Conservation (phyloP, 1,284 basidiomycete species). For the Vanrija pseudolonga region DNA sequence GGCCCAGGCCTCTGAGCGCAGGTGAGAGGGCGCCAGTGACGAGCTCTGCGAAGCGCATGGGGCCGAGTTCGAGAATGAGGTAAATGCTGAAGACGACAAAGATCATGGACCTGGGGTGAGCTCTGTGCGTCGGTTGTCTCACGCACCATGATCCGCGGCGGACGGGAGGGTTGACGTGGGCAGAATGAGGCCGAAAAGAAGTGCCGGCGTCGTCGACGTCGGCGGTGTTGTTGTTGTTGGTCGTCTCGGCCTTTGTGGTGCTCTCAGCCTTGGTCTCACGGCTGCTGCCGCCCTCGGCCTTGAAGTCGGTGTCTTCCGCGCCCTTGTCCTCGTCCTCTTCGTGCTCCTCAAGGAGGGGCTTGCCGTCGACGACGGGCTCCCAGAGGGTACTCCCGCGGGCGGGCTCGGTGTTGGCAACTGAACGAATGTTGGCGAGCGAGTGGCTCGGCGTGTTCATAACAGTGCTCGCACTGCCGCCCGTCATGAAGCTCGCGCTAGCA, state of each 20-base stretch:
- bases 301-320: not conserved
- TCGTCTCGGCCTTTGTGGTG: not conserved
- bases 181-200: too few relatives aligned
- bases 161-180: too few relatives aligned
- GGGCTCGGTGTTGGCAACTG: not conserved
- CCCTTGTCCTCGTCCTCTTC: not conserved
- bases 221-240: too few relatives aligned
- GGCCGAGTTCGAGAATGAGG: too few relatives aligned
- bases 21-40: not conserved
- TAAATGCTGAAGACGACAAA: too few relatives aligned
- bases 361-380: too few relatives aligned
- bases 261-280: not conserved
- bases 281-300: not conserved
- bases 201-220: too few relatives aligned
- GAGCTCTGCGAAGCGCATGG: not conserved
- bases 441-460: not conserved
- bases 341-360: too few relatives aligned
- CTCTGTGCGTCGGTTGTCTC: too few relatives aligned
- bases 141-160: too few relatives aligned
- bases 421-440: constrained; percentile 1
- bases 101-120: too few relatives aligned
- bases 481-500: not conserved
- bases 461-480: not conserved
- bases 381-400: not conserved
- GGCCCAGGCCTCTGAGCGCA: not conserved